Percentiles rank a stretch among this genome's conserved stretches.
Evolutionary conservation across 805 yeast species (phyloP).

Genomic region (Lachancea quebecensis): DNA sequence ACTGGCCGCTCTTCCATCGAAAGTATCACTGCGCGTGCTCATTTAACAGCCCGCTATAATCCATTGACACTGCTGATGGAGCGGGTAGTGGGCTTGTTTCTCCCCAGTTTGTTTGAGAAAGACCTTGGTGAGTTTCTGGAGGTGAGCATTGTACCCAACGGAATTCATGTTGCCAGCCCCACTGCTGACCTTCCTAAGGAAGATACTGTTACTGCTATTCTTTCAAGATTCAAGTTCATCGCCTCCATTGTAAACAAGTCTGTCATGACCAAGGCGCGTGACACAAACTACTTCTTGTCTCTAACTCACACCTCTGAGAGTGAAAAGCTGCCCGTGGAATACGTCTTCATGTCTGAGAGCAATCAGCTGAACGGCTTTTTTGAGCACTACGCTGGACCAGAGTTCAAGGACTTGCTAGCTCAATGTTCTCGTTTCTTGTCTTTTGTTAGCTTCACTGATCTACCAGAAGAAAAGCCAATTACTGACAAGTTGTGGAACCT

Average conservation of each 20-base stretch:
- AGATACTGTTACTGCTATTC: slow-evolving; percentile 37
- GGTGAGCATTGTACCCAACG: slow-evolving; percentile 50
- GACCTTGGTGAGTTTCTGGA: slow-evolving; percentile 48
- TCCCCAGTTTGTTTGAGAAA: slow-evolving; percentile 49
- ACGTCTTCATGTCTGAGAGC: slow-evolving; percentile 84
- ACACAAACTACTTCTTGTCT: slow-evolving; percentile 71
- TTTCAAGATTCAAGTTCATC: slow-evolving; percentile 47
- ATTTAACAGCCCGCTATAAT: slow-evolving; percentile 75
- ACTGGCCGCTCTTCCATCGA: slow-evolving; percentile 81
- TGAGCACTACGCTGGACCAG: slow-evolving; percentile 36
- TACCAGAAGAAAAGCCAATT: slow-evolving; percentile 65
- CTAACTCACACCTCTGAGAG: slow-evolving; percentile 78
- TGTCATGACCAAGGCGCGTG: slow-evolving; percentile 71
- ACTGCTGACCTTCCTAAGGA: slow-evolving; percentile 22
- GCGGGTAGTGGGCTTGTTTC: slow-evolving; percentile 47
- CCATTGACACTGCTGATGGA: slow-evolving; percentile 62
- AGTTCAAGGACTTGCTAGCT: slow-evolving; percentile 39
- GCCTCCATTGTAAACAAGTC: slow-evolving; percentile 81
- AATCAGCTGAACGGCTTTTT: slow-evolving; percentile 70
- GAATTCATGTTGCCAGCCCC: slow-evolving; percentile 23
- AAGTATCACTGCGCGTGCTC: slow-evolving; percentile 52
- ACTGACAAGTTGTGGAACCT: slow-evolving; percentile 49
- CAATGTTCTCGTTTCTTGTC: slow-evolving; percentile 45
- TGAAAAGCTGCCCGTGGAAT: slow-evolving; percentile 59
- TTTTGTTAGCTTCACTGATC: slow-evolving; percentile 77